Base-by-base conservation (phyloP, 345 rosid genomes). In the Euphorbia pulcherrima region DNA sequence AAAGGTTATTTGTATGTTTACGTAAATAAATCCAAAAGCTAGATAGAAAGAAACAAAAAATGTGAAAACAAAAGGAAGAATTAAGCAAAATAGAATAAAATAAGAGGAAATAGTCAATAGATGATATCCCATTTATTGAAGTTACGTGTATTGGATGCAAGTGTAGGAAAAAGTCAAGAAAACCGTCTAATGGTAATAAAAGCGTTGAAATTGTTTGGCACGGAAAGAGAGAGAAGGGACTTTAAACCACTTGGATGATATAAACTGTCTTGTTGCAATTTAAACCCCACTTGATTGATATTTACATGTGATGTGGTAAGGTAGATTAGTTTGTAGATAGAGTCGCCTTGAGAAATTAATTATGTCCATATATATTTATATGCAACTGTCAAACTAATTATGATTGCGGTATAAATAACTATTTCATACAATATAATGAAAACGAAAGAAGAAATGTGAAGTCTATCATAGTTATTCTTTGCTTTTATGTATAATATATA, bases 161-260 rank as follows among this genome's bases (percentile, higher is more conserved):
- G 64, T 67, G 41, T 39, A 33, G 59, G 54, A 35, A 59, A 35
- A 47, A 68, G 80, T 74, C 79, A 74, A 76, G 68, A 73, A 78
- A 64, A 70, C 40, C 75, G 78, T 74, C 77, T 56, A 1, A 14
- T 6, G 18, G 8, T 35, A 0, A 33, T n/a, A 39, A 69, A 51
- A 24, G 27, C 8, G 6, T 29, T 20, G 62, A 18, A 52, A 47
- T 35, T 13, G 55, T 28, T 68, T n/a, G n/a, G n/a, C n/a, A n/a
- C n/a, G n/a, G n/a, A n/a, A n/a, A n/a, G n/a, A n/a, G n/a, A n/a
- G n/a, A n/a, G n/a, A n/a, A n/a, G n/a, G n/a, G n/a, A n/a, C n/a
- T n/a, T n/a, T n/a, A n/a, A n/a, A n/a, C n/a, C n/a, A n/a, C n/a
- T n/a, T n/a, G n/a, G n/a, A n/a, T n/a, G n/a, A n/a, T n/a, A n/a